These are phyloP conservation scores for Cladophialophora exuberans DNA, from an alignment of 2,329 filamentous ascomycete genomes.

Conservation along the genomic window DNA sequence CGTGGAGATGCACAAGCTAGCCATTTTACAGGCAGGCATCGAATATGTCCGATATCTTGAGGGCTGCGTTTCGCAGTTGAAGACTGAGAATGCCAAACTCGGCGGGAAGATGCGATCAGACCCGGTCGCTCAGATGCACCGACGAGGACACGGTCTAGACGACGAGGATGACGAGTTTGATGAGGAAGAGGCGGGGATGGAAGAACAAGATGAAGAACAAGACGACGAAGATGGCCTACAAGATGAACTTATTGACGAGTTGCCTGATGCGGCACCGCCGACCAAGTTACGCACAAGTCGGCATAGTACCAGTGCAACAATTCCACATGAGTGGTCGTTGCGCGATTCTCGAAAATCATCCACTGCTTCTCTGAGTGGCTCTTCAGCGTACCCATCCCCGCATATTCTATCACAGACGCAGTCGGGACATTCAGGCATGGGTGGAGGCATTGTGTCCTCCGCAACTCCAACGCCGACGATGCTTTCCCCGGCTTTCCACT, in stretches of 20 bases:
- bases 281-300: conserved; percentile 8
- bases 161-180: conserved; percentile 8
- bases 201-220: background rate
- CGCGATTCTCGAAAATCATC: conserved; percentile 25
- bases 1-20: conserved; percentile 95
- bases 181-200: conserved; percentile 21
- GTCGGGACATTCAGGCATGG: background rate
- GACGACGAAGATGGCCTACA: conserved; percentile 14
- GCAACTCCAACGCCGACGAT: conserved; percentile 29
- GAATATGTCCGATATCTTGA: conserved; percentile 95
- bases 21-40: conserved; percentile 93
- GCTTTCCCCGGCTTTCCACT: conserved; percentile 34
- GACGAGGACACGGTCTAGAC: no score
- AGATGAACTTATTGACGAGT: conserved; percentile 15
- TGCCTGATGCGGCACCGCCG: conserved; percentile 3
- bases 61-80: conserved; percentile 80
- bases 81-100: conserved; percentile 43
- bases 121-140: background rate
- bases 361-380: conserved; percentile 21
- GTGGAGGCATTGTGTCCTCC: conserved; percentile 36
- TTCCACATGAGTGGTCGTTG: conserved; percentile 26
- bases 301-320: background rate
- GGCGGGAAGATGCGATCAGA: background rate
- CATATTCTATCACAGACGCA: conserved; percentile 18
- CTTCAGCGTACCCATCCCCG: conserved; percentile 26